Conservation (phyloP, 495 filamentous ascomycete species). For the Penicillium taxi region DNA sequence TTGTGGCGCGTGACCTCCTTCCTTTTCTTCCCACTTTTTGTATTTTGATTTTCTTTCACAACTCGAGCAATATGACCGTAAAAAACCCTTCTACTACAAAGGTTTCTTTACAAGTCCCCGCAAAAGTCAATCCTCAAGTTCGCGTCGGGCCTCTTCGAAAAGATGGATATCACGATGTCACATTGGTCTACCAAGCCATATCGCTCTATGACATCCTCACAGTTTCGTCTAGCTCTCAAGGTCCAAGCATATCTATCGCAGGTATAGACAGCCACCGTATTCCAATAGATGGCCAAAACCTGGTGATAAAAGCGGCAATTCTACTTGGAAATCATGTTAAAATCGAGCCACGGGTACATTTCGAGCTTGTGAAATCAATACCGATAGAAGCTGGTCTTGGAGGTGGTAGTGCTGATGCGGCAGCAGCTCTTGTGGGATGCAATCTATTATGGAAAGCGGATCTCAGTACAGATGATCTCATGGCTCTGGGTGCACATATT, state of each 20-base stretch:
- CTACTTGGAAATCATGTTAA: neutral
- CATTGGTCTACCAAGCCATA: slow-evolving; percentile 6
- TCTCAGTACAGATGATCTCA: neutral
- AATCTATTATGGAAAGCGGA: slow-evolving; percentile 5
- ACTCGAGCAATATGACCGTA: neutral
- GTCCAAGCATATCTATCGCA: slow-evolving; percentile 1
- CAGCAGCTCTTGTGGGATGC: slow-evolving; percentile 6
- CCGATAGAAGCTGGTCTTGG: slow-evolving; percentile 5
- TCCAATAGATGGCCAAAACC: slow-evolving; percentile 1
- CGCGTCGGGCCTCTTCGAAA: slow-evolving; percentile 5
- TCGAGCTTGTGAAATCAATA: slow-evolving; percentile 5
- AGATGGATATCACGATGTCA: slow-evolving; percentile 10
- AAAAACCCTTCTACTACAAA: neutral
- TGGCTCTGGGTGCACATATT: slow-evolving; percentile 3
- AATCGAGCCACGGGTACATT: slow-evolving; percentile 2
- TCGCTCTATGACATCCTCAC: slow-evolving; percentile 6
- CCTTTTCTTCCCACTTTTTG: neutral
- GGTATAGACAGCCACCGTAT: slow-evolving; percentile 7
- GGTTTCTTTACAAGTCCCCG: slow-evolving; percentile 5
- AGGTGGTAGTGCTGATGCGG: slow-evolving; percentile 8
- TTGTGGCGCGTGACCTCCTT: slow-evolving; percentile 4
- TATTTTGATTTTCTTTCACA: neutral
- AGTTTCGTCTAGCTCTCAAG: neutral
- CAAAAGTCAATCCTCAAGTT: slow-evolving; percentile 8
- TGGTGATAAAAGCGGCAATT: slow-evolving; percentile 7